Evolutionary conservation across 768 basidiomycete species (phyloP).

Genomic region (Suillus variegatus): DNA sequence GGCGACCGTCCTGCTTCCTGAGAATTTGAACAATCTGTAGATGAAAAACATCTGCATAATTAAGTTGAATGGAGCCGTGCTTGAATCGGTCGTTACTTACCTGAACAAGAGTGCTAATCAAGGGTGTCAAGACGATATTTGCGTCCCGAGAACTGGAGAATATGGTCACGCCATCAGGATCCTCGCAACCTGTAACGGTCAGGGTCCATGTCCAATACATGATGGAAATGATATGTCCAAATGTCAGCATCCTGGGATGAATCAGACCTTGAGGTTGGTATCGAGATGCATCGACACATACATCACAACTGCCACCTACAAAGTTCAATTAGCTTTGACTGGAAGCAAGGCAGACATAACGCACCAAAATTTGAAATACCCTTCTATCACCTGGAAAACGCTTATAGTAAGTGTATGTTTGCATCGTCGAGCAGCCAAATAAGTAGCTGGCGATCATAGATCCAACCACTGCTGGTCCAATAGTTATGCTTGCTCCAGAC

Average conservation of each 20-base stretch:
- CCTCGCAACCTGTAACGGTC: slow-evolving; percentile 2
- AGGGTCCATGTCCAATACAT: slow-evolving; percentile 10
- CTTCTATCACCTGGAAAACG: slow-evolving; percentile 3
- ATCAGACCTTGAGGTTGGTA: background rate
- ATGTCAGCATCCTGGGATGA: slow-evolving; percentile 4
- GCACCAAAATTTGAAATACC: slow-evolving; percentile 4
- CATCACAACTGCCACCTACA: slow-evolving; percentile 8
- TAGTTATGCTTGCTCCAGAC: slow-evolving; percentile 5
- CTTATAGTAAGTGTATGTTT: slow-evolving; percentile 9
- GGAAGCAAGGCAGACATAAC: background rate
- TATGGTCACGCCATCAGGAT: slow-evolving; percentile 10
- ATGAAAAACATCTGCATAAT: slow-evolving; percentile 7
- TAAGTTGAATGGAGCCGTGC: background rate
- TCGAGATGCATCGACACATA: background rate
- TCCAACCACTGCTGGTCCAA: slow-evolving; percentile 12
- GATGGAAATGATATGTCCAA: slow-evolving; percentile 3
- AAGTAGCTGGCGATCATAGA: slow-evolving; percentile 6
- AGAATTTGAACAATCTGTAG: slow-evolving; percentile 9
- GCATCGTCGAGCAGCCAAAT: slow-evolving; percentile 12
- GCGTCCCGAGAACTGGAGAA: slow-evolving; percentile 8
- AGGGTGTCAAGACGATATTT: slow-evolving; percentile 9
- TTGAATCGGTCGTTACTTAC: background rate
- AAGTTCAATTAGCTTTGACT: background rate
- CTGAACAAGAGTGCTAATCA: slow-evolving; percentile 11
- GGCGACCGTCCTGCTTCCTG: background rate